Conservation (phyloP, 441 rosid species). For the Eugenia klotzschiana region DNA sequence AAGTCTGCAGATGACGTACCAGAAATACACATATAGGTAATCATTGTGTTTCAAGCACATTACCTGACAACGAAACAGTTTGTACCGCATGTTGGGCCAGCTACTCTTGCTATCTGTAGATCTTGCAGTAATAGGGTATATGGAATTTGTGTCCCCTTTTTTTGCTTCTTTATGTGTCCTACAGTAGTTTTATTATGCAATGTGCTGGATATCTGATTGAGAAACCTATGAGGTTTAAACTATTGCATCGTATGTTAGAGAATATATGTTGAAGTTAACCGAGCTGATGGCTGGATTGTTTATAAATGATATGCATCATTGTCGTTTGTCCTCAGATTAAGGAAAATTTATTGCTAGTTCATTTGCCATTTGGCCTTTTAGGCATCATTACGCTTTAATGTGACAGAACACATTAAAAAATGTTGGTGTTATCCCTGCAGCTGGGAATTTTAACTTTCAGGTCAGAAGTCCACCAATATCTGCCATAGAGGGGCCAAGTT, state of each 20-base stretch:
- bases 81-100: background rate
- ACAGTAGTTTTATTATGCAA: background rate
- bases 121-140: background rate
- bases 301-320: background rate
- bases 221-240: background rate
- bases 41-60: background rate
- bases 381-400: background rate
- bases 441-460: background rate
- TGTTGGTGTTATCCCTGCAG: background rate
- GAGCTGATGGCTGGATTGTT: background rate
- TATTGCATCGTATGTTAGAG: background rate
- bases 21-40: background rate
- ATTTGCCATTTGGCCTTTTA: background rate
- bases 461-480: background rate
- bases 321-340: background rate
- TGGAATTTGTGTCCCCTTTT: background rate
- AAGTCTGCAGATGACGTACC: background rate
- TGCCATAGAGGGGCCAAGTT: background rate
- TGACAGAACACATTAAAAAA: background rate
- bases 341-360: background rate
- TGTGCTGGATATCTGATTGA: background rate
- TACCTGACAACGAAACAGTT: background rate
- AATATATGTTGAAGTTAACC: background rate
- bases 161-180: background rate
- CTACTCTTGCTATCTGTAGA: background rate